Base-by-base conservation (phyloP, 805 yeast genomes). In the Starmera amethionina region DNA sequence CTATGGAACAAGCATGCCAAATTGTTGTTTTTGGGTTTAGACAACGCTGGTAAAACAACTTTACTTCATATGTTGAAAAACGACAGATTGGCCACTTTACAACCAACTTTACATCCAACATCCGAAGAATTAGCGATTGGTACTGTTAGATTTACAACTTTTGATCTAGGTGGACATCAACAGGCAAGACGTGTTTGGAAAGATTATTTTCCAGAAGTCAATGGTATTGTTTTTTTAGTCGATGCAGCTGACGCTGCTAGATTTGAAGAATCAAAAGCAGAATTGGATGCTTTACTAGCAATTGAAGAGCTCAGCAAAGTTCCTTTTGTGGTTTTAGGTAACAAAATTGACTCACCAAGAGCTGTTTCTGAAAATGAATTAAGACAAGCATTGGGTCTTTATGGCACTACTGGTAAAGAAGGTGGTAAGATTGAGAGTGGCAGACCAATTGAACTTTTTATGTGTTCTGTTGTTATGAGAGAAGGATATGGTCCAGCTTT, bases 161-260 rank as follows among this genome's bases (percentile, higher is more conserved):
- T 93, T 56, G 99, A 93, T 64, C 74, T 93, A 53, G 99, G 99
- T 65, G 99, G 99, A 35, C 99, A 93, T 70, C 82, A 77, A 63
- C 97, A 90, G 68, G 97, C 99, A 38, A 89, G 99, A 69, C 87
- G 98, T 68, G 79, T 93, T 59, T 93, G 99, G 99, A 89, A 89
- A 62, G 97, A 93, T 63, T 93, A 93, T 65, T 93, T 93, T 82
- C 99, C 99, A 44, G 99, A 93, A 68, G 99, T 93, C 38, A 85
- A 88, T 63, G 98, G 97, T 42, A 93, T 93, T 51, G 97, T 93
- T 29, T 93, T 84, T 64, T 71, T 93, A 44, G 97, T 93, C 29
- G 99, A 93, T 62, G 94, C 95, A 42, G 97, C 97, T 41, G 98
- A 93, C 60, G 81, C 93, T 32, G 95, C 82, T 61, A 82, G 99